phyloP scores from a whole-genome alignment of 78 protist species.

The Chrysochromulina parva region DNA sequence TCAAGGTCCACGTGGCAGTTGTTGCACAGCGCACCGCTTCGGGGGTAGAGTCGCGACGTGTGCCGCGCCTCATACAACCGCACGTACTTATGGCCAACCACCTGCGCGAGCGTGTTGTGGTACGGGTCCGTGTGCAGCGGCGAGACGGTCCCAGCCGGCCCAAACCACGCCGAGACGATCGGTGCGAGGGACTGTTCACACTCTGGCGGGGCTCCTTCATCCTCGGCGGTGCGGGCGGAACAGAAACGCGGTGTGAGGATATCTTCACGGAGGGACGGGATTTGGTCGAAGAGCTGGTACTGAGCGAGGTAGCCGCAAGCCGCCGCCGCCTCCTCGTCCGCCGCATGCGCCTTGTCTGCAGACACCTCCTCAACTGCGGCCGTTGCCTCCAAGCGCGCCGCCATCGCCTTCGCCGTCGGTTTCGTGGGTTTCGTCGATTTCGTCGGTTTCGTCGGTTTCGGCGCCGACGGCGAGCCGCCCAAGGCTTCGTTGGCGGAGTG shows the following conservation, averaged over 20 bases:
- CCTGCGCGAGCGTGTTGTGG: slow-evolving; percentile 70
- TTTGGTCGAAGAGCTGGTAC: not conserved
- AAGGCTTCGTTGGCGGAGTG: no score
- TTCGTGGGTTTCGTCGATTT: no score
- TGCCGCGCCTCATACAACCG: slow-evolving; percentile 16
- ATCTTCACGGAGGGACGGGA: not conserved
- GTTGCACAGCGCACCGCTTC: not conserved
- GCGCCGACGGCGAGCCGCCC: no score
- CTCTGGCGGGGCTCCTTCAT: not conserved
- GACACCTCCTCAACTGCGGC: no score
- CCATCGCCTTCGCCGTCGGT: no score
- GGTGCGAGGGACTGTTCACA: no score
- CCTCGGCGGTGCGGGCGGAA: not conserved
- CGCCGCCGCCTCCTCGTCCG: no score
- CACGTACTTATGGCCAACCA: slow-evolving; percentile 66
- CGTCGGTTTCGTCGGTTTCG: no score
- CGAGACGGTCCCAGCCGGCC: slow-evolving; percentile 65
- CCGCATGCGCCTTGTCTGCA: no score
- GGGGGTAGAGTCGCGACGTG: not conserved
- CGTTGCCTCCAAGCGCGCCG: no score
- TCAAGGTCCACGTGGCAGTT: not conserved
- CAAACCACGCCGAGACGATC: slow-evolving; percentile 44
- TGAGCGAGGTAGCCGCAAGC: not conserved
- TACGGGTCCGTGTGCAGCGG: slow-evolving; percentile 68
- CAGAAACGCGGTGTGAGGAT: not conserved